Evolutionary conservation across 2,329 filamentous ascomycete species (phyloP).

Genomic region (Coleophoma crateriformis): DNA sequence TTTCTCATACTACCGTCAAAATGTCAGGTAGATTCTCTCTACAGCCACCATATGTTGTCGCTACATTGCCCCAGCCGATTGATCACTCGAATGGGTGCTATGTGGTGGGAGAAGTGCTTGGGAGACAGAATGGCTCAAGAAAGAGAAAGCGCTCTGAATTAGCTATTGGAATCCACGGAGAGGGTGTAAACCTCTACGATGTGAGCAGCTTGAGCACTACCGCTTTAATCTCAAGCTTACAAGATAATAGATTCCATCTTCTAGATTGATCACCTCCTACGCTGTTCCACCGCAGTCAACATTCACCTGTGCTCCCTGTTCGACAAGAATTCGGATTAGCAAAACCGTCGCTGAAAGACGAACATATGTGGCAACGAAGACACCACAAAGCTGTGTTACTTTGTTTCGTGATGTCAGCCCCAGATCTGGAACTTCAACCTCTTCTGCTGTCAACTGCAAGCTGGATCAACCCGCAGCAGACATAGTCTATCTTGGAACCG

Average conservation of each 20-base stretch:
- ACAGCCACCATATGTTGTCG: slow-evolving; percentile 59
- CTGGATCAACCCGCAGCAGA: slow-evolving; percentile 32
- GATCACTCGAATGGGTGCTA: slow-evolving; percentile 45
- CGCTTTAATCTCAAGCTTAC: not conserved
- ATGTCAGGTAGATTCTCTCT: slow-evolving; percentile 48
- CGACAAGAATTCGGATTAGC: slow-evolving; percentile 40
- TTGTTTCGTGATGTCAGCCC: slow-evolving; percentile 54
- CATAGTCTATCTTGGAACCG: slow-evolving; percentile 36
- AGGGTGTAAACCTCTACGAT: slow-evolving; percentile 62
- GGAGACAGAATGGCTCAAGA: slow-evolving; percentile 49
- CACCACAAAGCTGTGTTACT: slow-evolving; percentile 44
- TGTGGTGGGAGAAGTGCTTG: slow-evolving; percentile 55
- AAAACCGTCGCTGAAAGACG: slow-evolving; percentile 47
- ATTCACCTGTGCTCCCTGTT: slow-evolving; percentile 57
- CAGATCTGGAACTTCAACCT: slow-evolving; percentile 44
- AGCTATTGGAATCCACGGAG: slow-evolving; percentile 58
- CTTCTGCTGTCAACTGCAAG: slow-evolving; percentile 39
- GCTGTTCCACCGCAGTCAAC: slow-evolving; percentile 59
- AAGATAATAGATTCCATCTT: slow-evolving; percentile 48
- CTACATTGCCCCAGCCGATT: slow-evolving; percentile 52
- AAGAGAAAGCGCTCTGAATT: slow-evolving; percentile 60
- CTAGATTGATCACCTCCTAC: slow-evolving; percentile 60
- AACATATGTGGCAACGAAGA: slow-evolving; percentile 53
- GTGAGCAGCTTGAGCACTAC: slow-evolving; percentile 31
- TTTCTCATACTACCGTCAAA: not conserved